Percentiles rank a stretch among this genome's conserved stretches.
These are phyloP conservation scores for Cladophialophora yegresii DNA, from an alignment of 2,329 filamentous ascomycete species.

Conservation along the genomic window DNA sequence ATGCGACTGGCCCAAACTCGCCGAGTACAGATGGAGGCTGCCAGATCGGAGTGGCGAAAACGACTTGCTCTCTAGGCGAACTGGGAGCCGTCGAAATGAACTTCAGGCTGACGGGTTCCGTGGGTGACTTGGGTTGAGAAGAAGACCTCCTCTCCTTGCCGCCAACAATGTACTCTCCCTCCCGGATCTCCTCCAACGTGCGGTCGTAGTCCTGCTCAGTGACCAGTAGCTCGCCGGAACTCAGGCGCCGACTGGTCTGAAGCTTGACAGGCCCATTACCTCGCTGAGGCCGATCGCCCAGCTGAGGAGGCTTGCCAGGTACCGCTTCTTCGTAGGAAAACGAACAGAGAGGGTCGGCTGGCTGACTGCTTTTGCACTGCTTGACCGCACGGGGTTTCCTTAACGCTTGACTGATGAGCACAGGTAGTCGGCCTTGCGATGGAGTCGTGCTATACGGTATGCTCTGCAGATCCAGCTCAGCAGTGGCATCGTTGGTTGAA, in stretches of 20 bases:
- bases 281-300: constrained; percentile 33
- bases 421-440: constrained; percentile 23
- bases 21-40: constrained; percentile 15
- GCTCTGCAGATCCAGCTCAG: constrained; percentile 30
- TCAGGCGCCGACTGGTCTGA: constrained; percentile 35
- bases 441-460: constrained; percentile 27
- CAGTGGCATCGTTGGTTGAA: constrained; percentile 7
- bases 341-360: constrained; percentile 18
- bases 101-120: constrained; percentile 8
- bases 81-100: constrained; percentile 25
- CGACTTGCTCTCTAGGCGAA: constrained; percentile 14
- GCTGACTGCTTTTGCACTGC: constrained; percentile 8
- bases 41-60: constrained; percentile 14
- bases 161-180: constrained; percentile 35
- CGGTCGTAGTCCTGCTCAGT: constrained; percentile 34
- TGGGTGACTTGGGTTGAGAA: constrained; percentile 11
- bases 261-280: constrained; percentile 38
- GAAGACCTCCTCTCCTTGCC: constrained; percentile 29
- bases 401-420: constrained; percentile 28
- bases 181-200: constrained; percentile 34
- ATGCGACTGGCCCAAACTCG: constrained; percentile 6
- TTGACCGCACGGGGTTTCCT: constrained; percentile 16
- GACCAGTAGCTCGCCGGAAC: constrained; percentile 35
- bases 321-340: constrained; percentile 31
- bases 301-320: constrained; percentile 32